These are phyloP conservation scores for Thymus quinquecostatus DNA, from an alignment of 257 asterid genomes.

Conservation along the genomic window DNA sequence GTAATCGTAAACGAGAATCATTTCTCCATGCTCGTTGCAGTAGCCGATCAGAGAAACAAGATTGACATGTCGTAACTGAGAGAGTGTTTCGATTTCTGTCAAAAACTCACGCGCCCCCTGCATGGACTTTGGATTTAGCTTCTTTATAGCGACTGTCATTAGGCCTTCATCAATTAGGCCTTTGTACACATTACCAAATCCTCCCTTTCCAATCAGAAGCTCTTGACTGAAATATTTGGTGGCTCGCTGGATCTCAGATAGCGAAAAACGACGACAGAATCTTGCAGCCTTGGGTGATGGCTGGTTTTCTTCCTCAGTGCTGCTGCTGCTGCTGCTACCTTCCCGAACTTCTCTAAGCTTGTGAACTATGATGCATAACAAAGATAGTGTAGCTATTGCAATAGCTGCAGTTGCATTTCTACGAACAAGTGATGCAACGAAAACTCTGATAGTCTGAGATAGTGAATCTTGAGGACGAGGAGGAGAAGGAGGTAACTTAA, in stretches of 20 bases:
- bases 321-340: too few species aligned
- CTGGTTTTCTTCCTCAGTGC: constrained; percentile 28
- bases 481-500: constrained; percentile 46
- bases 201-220: constrained; percentile 52
- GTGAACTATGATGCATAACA: constrained; percentile 37
- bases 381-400: constrained; percentile 32
- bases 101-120: constrained; percentile 55
- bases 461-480: constrained; percentile 8
- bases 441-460: constrained; percentile 3
- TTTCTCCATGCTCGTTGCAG: constrained; percentile 48
- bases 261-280: constrained; percentile 45
- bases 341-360: constrained; percentile 36
- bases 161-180: constrained; percentile 50
- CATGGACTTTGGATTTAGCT: constrained; percentile 39
- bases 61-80: constrained; percentile 46
- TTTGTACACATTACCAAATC: constrained; percentile 57
- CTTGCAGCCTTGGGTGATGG: constrained; percentile 37
- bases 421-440: constrained; percentile 1
- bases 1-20: constrained; percentile 53
- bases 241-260: constrained; percentile 47
- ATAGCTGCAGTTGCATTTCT: constrained; percentile 36
- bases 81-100: constrained; percentile 57
- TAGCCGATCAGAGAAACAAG: constrained; percentile 60
- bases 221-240: constrained; percentile 46
- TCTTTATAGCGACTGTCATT: constrained; percentile 49